Conservation (phyloP, 139 green algal genomes). For the Chlamydomonas eustigma region DNA sequence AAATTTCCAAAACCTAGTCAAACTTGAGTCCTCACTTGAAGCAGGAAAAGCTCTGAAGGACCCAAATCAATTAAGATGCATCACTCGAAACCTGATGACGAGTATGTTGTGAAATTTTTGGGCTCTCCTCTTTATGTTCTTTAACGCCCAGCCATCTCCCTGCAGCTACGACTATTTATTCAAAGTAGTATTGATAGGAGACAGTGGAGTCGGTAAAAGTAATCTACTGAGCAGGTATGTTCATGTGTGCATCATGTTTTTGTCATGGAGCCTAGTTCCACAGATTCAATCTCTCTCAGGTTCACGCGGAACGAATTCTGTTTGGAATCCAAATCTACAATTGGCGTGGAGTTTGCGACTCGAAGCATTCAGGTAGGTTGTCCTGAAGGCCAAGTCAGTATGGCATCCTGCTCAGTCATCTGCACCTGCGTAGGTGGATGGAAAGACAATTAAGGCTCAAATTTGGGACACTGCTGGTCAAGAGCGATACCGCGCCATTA, state of each 20-base stretch:
- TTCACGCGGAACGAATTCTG: constrained; percentile 99
- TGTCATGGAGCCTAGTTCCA: neutral
- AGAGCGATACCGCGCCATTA: constrained; percentile 97
- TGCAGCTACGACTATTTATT: constrained; percentile 99
- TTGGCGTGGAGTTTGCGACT: constrained; percentile 99
- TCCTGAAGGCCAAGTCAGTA: too few species aligned
- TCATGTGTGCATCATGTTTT: neutral
- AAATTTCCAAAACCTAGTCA: too few species aligned
- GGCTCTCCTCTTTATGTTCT: neutral
- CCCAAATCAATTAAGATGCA: too few species aligned
- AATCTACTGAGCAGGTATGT: constrained; percentile 85
- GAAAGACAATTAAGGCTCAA: constrained; percentile 99
- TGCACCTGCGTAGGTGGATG: constrained; percentile 77
- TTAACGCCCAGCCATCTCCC: too few species aligned
- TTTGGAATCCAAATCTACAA: constrained; percentile 98
- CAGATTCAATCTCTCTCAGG: too few species aligned
- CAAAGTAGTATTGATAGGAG: constrained; percentile 98
- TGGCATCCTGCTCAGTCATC: too few species aligned
- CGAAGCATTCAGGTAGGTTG: constrained; percentile 90
- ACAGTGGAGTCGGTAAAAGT: constrained; percentile 97
- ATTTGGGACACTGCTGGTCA: constrained; percentile 99
- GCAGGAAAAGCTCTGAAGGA: too few species aligned
- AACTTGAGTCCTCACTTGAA: too few species aligned
- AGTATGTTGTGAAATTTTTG: neutral
- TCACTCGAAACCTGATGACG: constrained; percentile 13